These are phyloP conservation scores for Ulmus americana DNA, from an alignment of 331 rosid species.

Conservation along the genomic window DNA sequence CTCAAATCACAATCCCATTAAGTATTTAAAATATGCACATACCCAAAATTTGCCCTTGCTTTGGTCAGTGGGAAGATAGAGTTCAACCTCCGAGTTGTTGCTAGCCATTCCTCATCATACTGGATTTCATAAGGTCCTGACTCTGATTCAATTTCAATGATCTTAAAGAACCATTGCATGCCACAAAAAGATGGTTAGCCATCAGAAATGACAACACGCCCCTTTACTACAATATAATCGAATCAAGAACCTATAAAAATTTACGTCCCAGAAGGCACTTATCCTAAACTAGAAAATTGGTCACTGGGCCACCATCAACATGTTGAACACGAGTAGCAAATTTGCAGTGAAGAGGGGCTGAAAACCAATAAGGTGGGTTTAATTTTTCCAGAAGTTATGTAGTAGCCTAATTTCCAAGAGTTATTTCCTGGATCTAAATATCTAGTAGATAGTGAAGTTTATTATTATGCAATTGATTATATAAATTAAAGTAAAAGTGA, in stretches of 20 bases:
- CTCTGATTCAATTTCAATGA: conserved; percentile 74
- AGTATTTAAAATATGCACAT: conserved; percentile 26
- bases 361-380: no score
- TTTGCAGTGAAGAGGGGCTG: conserved; percentile 96
- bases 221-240: conserved; percentile 4
- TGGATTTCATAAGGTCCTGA: conserved; percentile 73
- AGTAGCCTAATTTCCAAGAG: no score
- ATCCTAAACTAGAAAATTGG: conserved; percentile 92
- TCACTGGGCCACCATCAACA: conserved; percentile 72
- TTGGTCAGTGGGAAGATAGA: conserved; percentile 57
- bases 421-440: no score
- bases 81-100: conserved; percentile 73
- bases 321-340: conserved; percentile 94
- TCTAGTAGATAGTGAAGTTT: no score
- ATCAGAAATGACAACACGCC: conserved; percentile 17
- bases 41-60: conserved; percentile 58
- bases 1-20: neutral
- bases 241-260: conserved; percentile 69
- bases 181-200: conserved; percentile 23
- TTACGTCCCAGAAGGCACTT: conserved; percentile 70
- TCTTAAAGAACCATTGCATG: conserved; percentile 36
- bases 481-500: neutral
- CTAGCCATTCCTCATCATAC: conserved; percentile 96
- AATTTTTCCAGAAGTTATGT: no score
- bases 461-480: no score